Percentiles rank a stretch among this genome's conserved stretches.
Evolutionary conservation across 1,284 basidiomycete genomes (phyloP).

Genomic region (Malassezia slooffiae): DNA sequence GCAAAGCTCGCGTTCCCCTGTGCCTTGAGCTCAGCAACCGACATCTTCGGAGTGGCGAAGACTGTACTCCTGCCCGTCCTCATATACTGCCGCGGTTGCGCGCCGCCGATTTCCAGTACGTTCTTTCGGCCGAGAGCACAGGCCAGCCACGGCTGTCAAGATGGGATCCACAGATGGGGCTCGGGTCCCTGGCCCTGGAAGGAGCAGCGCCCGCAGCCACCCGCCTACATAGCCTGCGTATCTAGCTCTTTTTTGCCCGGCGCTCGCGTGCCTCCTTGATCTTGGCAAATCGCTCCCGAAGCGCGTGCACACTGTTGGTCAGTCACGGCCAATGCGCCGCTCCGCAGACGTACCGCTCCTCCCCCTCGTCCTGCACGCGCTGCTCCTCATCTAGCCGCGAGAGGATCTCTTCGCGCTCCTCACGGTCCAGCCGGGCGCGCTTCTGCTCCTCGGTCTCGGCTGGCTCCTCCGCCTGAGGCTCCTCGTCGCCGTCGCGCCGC

Average conservation of each 20-base stretch:
- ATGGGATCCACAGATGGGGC: too few species aligned
- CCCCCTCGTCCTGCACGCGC: conserved; percentile 30
- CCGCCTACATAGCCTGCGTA: too few species aligned
- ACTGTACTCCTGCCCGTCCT: neutral
- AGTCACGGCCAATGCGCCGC: neutral
- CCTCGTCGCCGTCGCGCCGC: neutral
- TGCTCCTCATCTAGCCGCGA: conserved; percentile 33
- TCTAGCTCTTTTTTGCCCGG: neutral
- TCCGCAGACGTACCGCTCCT: conserved; percentile 27
- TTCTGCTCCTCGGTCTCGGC: conserved; percentile 17
- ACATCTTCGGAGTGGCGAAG: conserved; percentile 19
- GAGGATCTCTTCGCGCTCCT: conserved; percentile 29
- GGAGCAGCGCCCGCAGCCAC: too few species aligned
- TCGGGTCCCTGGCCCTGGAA: too few species aligned
- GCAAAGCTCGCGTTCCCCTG: conserved; percentile 46
- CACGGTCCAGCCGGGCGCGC: conserved; percentile 20
- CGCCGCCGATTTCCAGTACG: conserved; percentile 9
- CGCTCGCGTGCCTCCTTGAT: conserved; percentile 5
- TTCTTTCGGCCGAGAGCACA: conserved; percentile 17
- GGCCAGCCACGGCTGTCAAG: neutral
- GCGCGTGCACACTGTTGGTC: neutral
- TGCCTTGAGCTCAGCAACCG: conserved; percentile 42
- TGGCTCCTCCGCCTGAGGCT: neutral
- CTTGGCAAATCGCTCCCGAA: conserved; percentile 6
- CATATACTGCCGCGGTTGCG: neutral